Base-by-base conservation (phyloP, 495 filamentous ascomycete species). In the Neohortaea acidophila region DNA sequence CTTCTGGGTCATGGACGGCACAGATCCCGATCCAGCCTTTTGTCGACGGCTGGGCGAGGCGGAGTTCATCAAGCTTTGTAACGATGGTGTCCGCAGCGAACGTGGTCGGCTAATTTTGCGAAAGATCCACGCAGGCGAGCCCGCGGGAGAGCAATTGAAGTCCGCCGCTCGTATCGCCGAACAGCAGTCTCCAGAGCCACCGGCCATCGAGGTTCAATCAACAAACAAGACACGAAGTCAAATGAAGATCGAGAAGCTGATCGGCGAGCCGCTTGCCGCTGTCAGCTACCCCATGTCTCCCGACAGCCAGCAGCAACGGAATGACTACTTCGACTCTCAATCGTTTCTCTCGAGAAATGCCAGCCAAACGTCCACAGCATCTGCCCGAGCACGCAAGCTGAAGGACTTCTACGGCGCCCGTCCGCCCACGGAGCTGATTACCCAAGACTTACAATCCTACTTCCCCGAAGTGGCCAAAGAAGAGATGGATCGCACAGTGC, bases 371-470 rank as follows among this genome's bases (percentile, higher is more conserved):
- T 59, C 63, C 0, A 49, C 43, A 7, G 46, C 54, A 50, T 61
- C 73, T 52, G 52, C 66, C 44, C 46, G 61, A 29, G 55, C 70
- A 49, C 55, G 72, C 52, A 69, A 77, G 61, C 56, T 86, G 52
- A 67, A 75, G 47, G 62, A 65, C 39, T 94, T 94, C 66, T 84
- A 91, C 52, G 89, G 91, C 35, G 73, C 84, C 40, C 66, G 89
- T 51, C 89, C 89, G 13, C 91, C 91, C 2, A 94, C 85, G 57
- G 91, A 96, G 62, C 69, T 99, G 62, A 96, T 99, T 52, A 89
- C 86, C 32, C 85, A 85, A 20, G 89, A 99, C 54, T 68, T 96
- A 27, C 81, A 80, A 10, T 86, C 86, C 5, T 99, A 94, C 62
- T 99, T 99, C 70, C 89, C 89, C 1, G 86, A 92, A 49, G 85